Percentiles rank a stretch among this genome's conserved stretches.
phyloP scores from a whole-genome alignment of 768 basidiomycete species.

The Pluteus cervinus region DNA sequence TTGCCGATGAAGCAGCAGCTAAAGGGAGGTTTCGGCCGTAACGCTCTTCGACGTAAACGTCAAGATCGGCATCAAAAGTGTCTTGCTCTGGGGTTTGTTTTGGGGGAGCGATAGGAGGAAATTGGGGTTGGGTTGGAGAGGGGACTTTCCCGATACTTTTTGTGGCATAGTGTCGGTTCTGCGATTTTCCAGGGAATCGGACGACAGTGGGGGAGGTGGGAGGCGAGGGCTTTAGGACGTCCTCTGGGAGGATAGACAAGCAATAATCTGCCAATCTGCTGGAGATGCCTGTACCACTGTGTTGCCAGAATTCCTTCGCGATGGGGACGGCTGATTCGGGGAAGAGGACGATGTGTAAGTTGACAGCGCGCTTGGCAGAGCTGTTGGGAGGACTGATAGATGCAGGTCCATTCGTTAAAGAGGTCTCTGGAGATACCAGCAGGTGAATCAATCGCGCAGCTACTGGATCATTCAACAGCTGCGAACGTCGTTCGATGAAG shows the following conservation, averaged over 20 bases:
- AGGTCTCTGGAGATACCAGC: slow-evolving; percentile 49
- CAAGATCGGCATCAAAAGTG: slow-evolving; percentile 53
- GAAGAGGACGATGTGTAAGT: slow-evolving; percentile 82
- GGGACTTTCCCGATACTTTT: slow-evolving; percentile 17
- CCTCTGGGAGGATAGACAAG: slow-evolving; percentile 60
- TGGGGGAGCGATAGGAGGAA: slow-evolving; percentile 3
- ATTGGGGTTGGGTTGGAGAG: slow-evolving; percentile 9
- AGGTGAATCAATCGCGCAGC: slow-evolving; percentile 62
- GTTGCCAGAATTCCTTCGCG: slow-evolving; percentile 96
- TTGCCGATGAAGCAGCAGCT: slow-evolving; percentile 69
- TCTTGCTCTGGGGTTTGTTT: slow-evolving; percentile 26
- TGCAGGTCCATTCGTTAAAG: too few relatives aligned
- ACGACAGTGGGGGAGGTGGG: slow-evolving; percentile 21
- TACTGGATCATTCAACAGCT: slow-evolving; percentile 33
- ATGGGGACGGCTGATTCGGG: slow-evolving; percentile 49
- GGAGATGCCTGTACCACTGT: slow-evolving; percentile 85
- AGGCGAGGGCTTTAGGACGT: slow-evolving; percentile 18
- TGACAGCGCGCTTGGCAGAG: slow-evolving; percentile 33
- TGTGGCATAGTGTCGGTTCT: slow-evolving; percentile 56
- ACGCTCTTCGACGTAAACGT: slow-evolving; percentile 84
- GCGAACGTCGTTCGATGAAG: slow-evolving; percentile 56
- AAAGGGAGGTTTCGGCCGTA: slow-evolving; percentile 88
- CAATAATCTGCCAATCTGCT: slow-evolving; percentile 83
- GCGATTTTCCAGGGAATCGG: slow-evolving; percentile 33
- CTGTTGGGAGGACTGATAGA: too few relatives aligned